Percentiles rank a stretch among this genome's conserved stretches.
Evolutionary conservation across 257 asterid genomes (phyloP).

Genomic region (Anisodus tanguticus): DNA sequence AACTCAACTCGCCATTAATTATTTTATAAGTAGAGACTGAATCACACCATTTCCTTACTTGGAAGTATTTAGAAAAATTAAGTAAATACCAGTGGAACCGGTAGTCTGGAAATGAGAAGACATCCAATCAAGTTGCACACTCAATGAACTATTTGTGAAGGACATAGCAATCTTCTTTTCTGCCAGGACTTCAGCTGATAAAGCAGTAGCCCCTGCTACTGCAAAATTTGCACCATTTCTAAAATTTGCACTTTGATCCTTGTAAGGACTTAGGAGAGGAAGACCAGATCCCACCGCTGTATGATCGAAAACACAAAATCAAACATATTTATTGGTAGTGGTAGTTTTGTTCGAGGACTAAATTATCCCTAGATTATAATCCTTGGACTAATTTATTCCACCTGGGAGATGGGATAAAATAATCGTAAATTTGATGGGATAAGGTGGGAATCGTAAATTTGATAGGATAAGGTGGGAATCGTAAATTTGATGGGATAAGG

Average conservation of each 20-base stretch:
- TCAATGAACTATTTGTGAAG: constrained; percentile 32
- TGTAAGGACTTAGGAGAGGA: constrained; percentile 31
- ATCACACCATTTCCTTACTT: not conserved
- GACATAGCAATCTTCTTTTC: constrained; percentile 18
- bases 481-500: too few species aligned
- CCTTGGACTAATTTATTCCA: too few species aligned
- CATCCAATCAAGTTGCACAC: constrained; percentile 34
- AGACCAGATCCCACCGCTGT: constrained; percentile 34
- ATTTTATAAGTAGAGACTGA: not conserved
- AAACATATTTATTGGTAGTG: not conserved
- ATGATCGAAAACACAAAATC: not conserved
- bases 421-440: too few species aligned
- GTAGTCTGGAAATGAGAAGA: constrained; percentile 34
- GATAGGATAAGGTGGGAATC: too few species aligned
- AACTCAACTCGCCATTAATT: not conserved
- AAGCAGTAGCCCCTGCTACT: constrained; percentile 38
- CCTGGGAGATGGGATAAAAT: too few species aligned
- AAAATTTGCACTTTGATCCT: constrained; percentile 12
- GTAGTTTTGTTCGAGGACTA: too few species aligned
- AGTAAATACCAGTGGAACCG: not conserved
- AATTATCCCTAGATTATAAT: too few species aligned
- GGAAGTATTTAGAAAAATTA: not conserved
- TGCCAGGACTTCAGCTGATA: not conserved
- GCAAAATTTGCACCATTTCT: constrained; percentile 40
- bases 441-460: too few species aligned